Evolutionary conservation across 2,329 filamentous ascomycete species (phyloP), one percentile per base, ranked within the genome.

Genomic region (Fusarium secorum): DNA sequence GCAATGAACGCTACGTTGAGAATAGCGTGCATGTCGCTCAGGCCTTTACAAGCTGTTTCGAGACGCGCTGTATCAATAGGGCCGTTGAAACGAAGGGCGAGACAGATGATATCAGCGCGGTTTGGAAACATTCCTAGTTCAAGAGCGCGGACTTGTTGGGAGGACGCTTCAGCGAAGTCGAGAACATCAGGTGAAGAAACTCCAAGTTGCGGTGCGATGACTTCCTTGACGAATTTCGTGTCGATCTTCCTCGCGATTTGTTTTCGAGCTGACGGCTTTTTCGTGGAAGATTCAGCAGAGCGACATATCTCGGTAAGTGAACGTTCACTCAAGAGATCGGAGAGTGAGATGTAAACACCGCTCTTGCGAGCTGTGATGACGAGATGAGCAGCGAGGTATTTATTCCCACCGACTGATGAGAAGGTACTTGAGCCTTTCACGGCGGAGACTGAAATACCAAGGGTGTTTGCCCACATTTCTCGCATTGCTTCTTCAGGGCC

Each of bases 1-100:
- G 81, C 77, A 5, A 85, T 80, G 59, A 89, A 89, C 0, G 84
- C 83, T 0, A 88, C 88, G 26, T 87, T 84, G 11, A 90, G 80
- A 32, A 87, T 85, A 0, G 85, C 83, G 44, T 88, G 86, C 38
- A 85, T 79, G 36, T 77, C 76, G 0, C 79, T 78, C 13, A 88
- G 78, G 17, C 81, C 80, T 26, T 80, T 78, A 69, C 85, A 87
- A 0, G 85, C 84, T 2, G 81, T 79, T 63, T 86, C 82, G 3
- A 87, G 81, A 64, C 81, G 83, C 44, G 80, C 79, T 46, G 77
- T 71, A 33, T 83, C 79, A 0, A 87, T 71, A 0, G 80, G 75
- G 0, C 85, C 85, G 28, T 79, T 83, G 76, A 86, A 85, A 36
- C 81, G 83, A 64, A 88, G 81, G 3, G 84, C 75, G 7, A 87